These are phyloP conservation scores for Kockiozyma suomiensis DNA, from an alignment of 805 yeast species.

Conservation along the genomic window DNA sequence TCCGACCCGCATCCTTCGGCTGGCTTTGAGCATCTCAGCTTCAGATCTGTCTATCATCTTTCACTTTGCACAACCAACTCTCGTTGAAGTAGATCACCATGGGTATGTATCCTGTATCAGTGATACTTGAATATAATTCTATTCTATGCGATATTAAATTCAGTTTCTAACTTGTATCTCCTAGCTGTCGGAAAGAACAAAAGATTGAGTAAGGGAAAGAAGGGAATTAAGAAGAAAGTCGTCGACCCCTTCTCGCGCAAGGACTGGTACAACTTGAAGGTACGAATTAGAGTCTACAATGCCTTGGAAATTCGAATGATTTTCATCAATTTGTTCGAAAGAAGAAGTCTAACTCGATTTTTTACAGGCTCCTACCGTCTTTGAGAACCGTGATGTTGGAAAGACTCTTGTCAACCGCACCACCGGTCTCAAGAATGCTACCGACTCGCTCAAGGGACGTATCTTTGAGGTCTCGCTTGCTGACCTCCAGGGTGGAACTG, in stretches of 20 bases:
- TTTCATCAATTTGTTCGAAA: not conserved
- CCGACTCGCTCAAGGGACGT: slow-evolving; percentile 98
- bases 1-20: not conserved
- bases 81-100: slow-evolving; percentile 27
- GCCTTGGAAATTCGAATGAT: not conserved
- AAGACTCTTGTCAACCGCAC: slow-evolving; percentile 98
- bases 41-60: slow-evolving; percentile 5
- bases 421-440: slow-evolving; percentile 95
- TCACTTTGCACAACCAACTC: slow-evolving; percentile 11
- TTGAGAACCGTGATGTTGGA: slow-evolving; percentile 98
- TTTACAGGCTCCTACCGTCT: slow-evolving; percentile 83
- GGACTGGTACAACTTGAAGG: slow-evolving; percentile 65
- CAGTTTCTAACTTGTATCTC: not conserved
- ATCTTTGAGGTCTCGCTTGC: slow-evolving; percentile 94
- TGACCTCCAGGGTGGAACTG: slow-evolving; percentile 92
- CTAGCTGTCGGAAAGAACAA: slow-evolving; percentile 86
- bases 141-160: too few species aligned
- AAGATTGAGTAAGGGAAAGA: slow-evolving; percentile 84
- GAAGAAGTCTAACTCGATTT: slow-evolving; percentile 42
- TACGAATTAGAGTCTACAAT: not conserved
- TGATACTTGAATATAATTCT: not conserved
- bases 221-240: slow-evolving; percentile 98
- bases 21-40: slow-evolving; percentile 2
- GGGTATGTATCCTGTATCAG: slow-evolving; percentile 22
- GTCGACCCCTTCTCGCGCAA: slow-evolving; percentile 99